A percentile compares a stretch with the other conserved stretches of the same genome.
Conservation (phyloP, 768 basidiomycete species). For the Boletus insuetus region DNA sequence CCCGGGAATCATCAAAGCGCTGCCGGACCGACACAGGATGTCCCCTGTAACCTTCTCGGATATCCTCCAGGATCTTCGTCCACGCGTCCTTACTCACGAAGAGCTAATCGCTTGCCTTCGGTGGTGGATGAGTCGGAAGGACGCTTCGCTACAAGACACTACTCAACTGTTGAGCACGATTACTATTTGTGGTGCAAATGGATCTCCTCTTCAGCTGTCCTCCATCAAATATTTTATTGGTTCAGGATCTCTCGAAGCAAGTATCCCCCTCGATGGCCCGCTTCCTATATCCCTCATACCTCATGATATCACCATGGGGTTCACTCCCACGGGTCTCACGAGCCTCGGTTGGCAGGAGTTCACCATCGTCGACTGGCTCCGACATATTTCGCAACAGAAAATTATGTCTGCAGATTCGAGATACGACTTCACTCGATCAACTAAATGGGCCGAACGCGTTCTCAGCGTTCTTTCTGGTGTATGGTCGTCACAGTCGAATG, state of each 20-base stretch:
- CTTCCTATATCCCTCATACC: conserved; percentile 59
- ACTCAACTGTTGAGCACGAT: conserved; percentile 64
- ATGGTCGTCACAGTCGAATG: conserved; percentile 58
- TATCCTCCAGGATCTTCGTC: conserved; percentile 68
- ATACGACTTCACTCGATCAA: conserved; percentile 59
- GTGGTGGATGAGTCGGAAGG: conserved; percentile 50
- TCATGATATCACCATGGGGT: conserved; percentile 47
- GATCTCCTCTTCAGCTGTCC: conserved; percentile 60
- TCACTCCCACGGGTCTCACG: conserved; percentile 48
- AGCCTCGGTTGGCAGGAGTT: conserved; percentile 80
- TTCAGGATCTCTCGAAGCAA: conserved; percentile 43
- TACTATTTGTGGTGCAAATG: conserved; percentile 47
- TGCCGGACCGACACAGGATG: conserved; percentile 62
- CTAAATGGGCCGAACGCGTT: conserved; percentile 77
- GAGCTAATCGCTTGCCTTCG: conserved; percentile 77
- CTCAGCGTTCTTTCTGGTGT: conserved; percentile 56
- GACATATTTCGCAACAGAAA: conserved; percentile 50
- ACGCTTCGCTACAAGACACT: not conserved
- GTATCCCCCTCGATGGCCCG: conserved; percentile 73
- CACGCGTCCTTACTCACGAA: conserved; percentile 58
- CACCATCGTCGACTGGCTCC: conserved; percentile 66
- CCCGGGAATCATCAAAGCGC: conserved; percentile 50
- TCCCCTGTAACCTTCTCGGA: conserved; percentile 73
- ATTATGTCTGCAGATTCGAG: conserved; percentile 38
- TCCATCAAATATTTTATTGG: conserved; percentile 55